Evolutionary conservation across 2,329 filamentous ascomycete species (phyloP).

Genomic region (Penicillium brasilianum): DNA sequence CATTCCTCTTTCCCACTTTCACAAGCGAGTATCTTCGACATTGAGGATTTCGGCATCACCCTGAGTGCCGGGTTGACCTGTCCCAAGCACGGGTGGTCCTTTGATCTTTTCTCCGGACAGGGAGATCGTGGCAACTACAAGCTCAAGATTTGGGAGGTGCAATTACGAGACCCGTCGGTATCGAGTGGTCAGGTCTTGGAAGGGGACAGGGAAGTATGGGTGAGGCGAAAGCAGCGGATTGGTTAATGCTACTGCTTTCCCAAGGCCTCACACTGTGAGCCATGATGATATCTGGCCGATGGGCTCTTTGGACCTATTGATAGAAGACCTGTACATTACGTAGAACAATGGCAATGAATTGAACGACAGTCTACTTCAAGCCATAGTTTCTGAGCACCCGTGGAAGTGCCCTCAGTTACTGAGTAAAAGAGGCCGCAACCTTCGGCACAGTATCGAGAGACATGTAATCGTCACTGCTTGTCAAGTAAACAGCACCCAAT

Average conservation of each 20-base stretch:
- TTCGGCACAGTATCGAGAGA: slow-evolving; percentile 15
- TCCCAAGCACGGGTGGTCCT: slow-evolving; percentile 73
- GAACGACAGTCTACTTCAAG: neutral
- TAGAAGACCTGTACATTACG: neutral
- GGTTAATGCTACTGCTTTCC: slow-evolving; percentile 23
- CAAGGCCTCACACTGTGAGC: neutral
- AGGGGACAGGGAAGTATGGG: slow-evolving; percentile 41
- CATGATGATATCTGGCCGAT: neutral
- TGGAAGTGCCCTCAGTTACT: neutral
- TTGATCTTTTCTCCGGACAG: slow-evolving; percentile 68
- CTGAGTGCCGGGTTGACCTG: slow-evolving; percentile 64
- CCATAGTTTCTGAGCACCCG: neutral
- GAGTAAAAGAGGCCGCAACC: slow-evolving; percentile 21
- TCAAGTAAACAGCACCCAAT: slow-evolving; percentile 27
- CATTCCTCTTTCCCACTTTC: slow-evolving; percentile 71
- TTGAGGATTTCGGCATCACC: slow-evolving; percentile 69
- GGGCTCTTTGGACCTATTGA: neutral
- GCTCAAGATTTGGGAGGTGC: slow-evolving; percentile 67
- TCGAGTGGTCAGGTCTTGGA: slow-evolving; percentile 7
- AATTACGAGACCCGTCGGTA: slow-evolving; percentile 50
- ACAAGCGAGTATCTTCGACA: slow-evolving; percentile 67
- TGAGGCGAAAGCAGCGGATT: slow-evolving; percentile 41
- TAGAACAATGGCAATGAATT: neutral
- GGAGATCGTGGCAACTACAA: slow-evolving; percentile 67
- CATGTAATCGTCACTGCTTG: slow-evolving; percentile 20